Conservation (phyloP, 176 grass and related monocot species). For the Eleusine indica region DNA sequence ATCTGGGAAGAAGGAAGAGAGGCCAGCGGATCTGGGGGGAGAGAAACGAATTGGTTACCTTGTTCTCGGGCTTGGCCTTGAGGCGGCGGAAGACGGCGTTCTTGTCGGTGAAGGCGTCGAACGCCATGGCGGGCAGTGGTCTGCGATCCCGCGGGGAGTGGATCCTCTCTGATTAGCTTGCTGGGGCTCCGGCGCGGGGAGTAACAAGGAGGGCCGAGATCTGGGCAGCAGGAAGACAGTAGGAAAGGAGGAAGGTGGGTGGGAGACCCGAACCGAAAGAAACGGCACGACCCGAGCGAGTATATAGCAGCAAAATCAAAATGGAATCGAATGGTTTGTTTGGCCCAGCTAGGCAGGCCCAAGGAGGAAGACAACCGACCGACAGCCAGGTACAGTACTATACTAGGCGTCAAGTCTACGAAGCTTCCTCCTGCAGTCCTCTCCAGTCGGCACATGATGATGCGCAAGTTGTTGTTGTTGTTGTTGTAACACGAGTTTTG, state of each 20-base stretch:
- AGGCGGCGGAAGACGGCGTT: conserved; percentile 78
- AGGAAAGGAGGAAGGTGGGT: not conserved
- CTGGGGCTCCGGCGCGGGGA: not conserved
- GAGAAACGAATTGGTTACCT: conserved; percentile 10
- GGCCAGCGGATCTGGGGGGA: not conserved
- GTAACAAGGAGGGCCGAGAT: not conserved
- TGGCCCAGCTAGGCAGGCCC: too few species aligned
- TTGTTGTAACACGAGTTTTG: not conserved
- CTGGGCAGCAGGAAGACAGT: not conserved
- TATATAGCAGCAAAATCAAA: not conserved
- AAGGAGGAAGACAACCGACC: not conserved
- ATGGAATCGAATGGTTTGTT: too few species aligned
- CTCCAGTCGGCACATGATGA: too few species aligned
- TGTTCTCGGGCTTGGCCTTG: conserved; percentile 78
- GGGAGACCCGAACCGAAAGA: not conserved
- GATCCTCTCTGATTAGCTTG: not conserved
- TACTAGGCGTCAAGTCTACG: too few species aligned
- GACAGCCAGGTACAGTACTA: too few species aligned
- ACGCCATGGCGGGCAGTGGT: conserved; percentile 44
- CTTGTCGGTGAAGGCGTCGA: conserved; percentile 67
- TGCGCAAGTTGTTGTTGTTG: too few species aligned
- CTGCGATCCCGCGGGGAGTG: not conserved
- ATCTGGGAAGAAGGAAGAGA: not conserved
- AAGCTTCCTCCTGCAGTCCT: too few species aligned
- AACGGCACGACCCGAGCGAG: not conserved